Evolutionary conservation across 805 yeast genomes (phyloP), one percentile per base, ranked within the genome.

Genomic region (Suhomyces canberraensis): DNA sequence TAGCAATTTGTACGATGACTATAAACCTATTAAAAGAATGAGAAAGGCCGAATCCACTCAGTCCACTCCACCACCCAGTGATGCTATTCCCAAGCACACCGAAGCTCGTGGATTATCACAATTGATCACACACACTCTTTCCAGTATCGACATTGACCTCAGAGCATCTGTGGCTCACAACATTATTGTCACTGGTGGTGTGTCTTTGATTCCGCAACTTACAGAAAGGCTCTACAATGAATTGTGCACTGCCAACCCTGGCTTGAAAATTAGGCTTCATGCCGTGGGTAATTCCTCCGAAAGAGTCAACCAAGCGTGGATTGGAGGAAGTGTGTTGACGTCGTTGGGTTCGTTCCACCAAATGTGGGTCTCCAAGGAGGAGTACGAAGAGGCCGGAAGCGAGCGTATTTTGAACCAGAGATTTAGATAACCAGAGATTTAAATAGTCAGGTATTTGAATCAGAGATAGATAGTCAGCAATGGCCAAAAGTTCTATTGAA

Each of bases 301-400:
- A 61, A 75, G 96, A 54, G 76, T 78, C 46, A 83, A 76, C 54
- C 84, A 88, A 42, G 71, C 91, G 6, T 90, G 96, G 96, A 75
- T 90, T 33, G 97, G 97, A 30, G 96, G 96, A 6, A 81, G 91
- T 46, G 89, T 90, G 25, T 66, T 90, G 38, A 79, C 95, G 4
- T 81, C 93, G 35, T 71, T 90, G 49, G 97, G 97, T 22, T 86
- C 96, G 2, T 90, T 90, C 71, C 97, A 90, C 59, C 97, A 90
- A 60, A 66, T 85, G 64, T 90, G 96, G 96, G 95, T 90, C 2
- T 84, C 90, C 28, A 81, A 79, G 52, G 78, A 76, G 46, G 97
- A 90, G 60, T 85, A 82, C 50, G 88, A 86, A 43, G 96, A 90
- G 59, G 87, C 80, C 17, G 97, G 97, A 4, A 79, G 80, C 9